A percentile compares a stretch with the other conserved stretches of the same genome.
phyloP scores from a whole-genome alignment of 192 early-diverging fungal species.

The Umbelopsis ramanniana region DNA sequence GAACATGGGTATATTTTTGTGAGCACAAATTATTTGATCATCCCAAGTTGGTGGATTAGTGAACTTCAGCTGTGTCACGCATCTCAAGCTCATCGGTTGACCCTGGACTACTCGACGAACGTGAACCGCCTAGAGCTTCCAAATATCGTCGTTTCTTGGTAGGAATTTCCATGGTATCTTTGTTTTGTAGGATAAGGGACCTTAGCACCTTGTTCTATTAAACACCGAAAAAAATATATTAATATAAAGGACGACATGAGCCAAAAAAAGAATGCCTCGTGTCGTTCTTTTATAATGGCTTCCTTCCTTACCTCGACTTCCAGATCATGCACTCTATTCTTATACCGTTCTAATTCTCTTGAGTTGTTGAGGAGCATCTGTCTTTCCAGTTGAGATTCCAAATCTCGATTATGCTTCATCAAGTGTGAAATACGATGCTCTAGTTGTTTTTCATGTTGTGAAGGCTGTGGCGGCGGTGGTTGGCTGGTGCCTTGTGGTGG shows the following conservation, averaged over 20 bases:
- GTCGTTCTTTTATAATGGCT: not conserved
- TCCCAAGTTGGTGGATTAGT: conserved; percentile 3
- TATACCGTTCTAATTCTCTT: conserved; percentile 4
- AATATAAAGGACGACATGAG: not conserved
- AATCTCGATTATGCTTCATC: not conserved
- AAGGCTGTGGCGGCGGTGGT: conserved; percentile 13
- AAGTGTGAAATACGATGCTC: not conserved
- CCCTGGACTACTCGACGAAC: conserved; percentile 6
- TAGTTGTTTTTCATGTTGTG: conserved; percentile 15
- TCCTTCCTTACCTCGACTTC: conserved; percentile 34
- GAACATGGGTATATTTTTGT: not conserved
- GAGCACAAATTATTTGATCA: not conserved
- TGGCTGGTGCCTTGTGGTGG: conserved; percentile 21
- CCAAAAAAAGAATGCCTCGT: not conserved
- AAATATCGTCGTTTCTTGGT: conserved; percentile 11
- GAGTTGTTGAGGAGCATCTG: conserved; percentile 4
- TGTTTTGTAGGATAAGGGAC: conserved; percentile 7
- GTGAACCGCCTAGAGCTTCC: not conserved
- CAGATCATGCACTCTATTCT: conserved; percentile 31
- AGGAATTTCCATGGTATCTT: conserved; percentile 18
- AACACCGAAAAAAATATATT: not conserved
- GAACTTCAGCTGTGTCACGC: conserved; percentile 16
- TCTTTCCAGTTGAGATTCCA: conserved; percentile 8
- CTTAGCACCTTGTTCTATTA: conserved; percentile 13
- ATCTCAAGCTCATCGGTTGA: conserved; percentile 1